These are phyloP conservation scores for Colletotrichum spinosum DNA, from an alignment of 2,329 filamentous ascomycete genomes.

Conservation along the genomic window DNA sequence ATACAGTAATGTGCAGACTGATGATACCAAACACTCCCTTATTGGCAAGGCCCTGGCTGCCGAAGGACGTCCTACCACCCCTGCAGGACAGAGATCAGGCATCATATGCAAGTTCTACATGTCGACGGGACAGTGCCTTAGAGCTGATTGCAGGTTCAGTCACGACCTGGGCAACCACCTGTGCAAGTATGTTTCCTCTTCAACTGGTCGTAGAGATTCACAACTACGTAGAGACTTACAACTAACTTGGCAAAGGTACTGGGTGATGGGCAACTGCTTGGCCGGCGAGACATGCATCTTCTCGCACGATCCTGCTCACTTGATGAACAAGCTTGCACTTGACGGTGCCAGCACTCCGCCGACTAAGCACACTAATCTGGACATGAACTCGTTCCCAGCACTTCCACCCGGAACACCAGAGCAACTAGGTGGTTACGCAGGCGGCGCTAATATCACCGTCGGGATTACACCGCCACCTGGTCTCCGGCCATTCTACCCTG, in stretches of 20 bases:
- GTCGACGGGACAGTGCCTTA: slow-evolving; percentile 92
- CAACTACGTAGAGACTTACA: background rate
- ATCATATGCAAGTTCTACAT: slow-evolving; percentile 98
- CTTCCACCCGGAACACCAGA: slow-evolving; percentile 73
- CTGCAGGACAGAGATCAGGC: slow-evolving; percentile 81
- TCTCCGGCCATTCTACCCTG: slow-evolving; percentile 71
- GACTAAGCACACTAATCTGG: slow-evolving; percentile 74
- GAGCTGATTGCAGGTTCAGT: slow-evolving; percentile 96
- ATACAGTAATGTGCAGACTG: slow-evolving; percentile 46
- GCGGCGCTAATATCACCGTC: slow-evolving; percentile 64
- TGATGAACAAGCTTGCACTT: slow-evolving; percentile 84
- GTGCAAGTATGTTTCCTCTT: slow-evolving; percentile 83
- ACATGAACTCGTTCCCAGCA: slow-evolving; percentile 86
- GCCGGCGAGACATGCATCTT: slow-evolving; percentile 96
- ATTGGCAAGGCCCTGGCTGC: slow-evolving; percentile 92
- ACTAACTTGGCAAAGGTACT: slow-evolving; percentile 72
- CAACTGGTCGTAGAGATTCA: background rate
- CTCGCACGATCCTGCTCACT: slow-evolving; percentile 91
- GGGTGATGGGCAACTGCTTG: slow-evolving; percentile 94
- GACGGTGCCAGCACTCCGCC: slow-evolving; percentile 76
- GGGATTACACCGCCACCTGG: slow-evolving; percentile 76
- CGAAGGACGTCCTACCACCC: slow-evolving; percentile 80
- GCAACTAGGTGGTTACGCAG: slow-evolving; percentile 64
- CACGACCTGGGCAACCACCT: slow-evolving; percentile 96
- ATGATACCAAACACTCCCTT: slow-evolving; percentile 75